Base-by-base conservation (phyloP, 2,329 filamentous ascomycete species). In the Aspergillus latus region DNA sequence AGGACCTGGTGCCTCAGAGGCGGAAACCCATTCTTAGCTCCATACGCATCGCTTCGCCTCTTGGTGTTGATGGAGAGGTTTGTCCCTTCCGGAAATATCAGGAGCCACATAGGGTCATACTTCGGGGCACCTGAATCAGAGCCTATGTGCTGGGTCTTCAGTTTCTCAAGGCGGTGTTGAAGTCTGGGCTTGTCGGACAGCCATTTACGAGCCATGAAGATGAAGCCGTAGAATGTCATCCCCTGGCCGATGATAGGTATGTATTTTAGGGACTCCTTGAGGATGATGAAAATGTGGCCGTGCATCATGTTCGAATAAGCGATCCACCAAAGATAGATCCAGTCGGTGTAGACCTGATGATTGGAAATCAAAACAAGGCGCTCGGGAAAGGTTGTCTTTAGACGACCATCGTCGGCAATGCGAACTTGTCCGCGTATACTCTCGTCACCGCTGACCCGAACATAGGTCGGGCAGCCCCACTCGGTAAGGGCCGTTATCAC, bases 291-390 rank as follows among this genome's bases (percentile, higher is more conserved):
- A 63, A 88, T 80, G 61, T 82, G 82, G 34, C 85, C 85, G 62
- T 87, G 84, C 82, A 86, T 86, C 58, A 77, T 75, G 64, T 84
- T 84, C 1, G 84, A 85, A 63, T 87, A 88, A 1, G 84, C 81
- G 46, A 85, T 79, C 84, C 84, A 88, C 85, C 85, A 88, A 2
- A 88, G 76, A 66, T 87, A 87, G 11, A 87, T 73, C 85, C 85
- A 88, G 64, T 88, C 85, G n/a, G 84, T 87, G 67, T 88, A 88
- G 2, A 88, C 78, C 66, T 87, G 83, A 63, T 88, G 85, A 57
- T 88, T 88, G 5, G 84, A 80, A 69, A 87, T 83, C 65, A 87
- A 67, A 7, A 87, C 80, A 57, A 87, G 71, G 13, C 85, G 78
- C 59, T 87, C 80, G 1, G 84, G 81, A 59, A 88, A 87, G 32